Base-by-base conservation (phyloP, 352 stramenopile species). In the Blastocystis sp. region DNA sequence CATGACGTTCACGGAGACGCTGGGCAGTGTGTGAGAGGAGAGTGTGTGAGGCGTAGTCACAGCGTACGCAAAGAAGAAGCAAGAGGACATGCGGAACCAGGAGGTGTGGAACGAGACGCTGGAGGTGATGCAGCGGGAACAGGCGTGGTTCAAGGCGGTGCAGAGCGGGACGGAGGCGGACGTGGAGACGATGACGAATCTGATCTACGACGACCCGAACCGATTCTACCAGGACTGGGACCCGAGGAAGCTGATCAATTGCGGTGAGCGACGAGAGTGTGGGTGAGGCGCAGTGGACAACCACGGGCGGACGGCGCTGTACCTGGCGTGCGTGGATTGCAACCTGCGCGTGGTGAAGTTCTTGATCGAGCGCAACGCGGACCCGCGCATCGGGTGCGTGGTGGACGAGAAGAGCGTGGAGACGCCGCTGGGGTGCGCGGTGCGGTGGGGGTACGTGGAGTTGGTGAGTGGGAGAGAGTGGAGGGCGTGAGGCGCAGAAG, bases 361-460 rank as follows among this genome's bases (percentile, higher is more conserved):
- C 17, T 53, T 84, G 11, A 64, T 84, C 28, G 59, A 34, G 19
- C 34, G 60, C 23, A 84, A 84, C 60, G 74, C 74, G 11, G 74
- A 84, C 48, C 74, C 74, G 1, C 74, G 74, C 14, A 84, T 84
- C n/a, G 74, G 52, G 21, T 64, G 48, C 60, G 60, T 84, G n/a
- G 23, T 84, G 56, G 74, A 84, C 60, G 74, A 84, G 38, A 84
- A 84, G 45, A 84, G 52, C 0, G 74, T 69, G 60, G 74, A 84
- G 45, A 84, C 74, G 11, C 74, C 74, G 17, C 17, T 84, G n/a
- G 74, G 52, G 21, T 84, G 74, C 56, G 74, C 74, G 2, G 74
- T 84, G 0, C 74, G 74, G 23, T 84, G 74, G 74, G 74, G 74
- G 2, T 84, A 84, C 61, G 60, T 62, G 7, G 74, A 84, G 43